These are phyloP conservation scores for Ceratocystis albifundus DNA, from an alignment of 2,329 filamentous ascomycete species.

Conservation along the genomic window DNA sequence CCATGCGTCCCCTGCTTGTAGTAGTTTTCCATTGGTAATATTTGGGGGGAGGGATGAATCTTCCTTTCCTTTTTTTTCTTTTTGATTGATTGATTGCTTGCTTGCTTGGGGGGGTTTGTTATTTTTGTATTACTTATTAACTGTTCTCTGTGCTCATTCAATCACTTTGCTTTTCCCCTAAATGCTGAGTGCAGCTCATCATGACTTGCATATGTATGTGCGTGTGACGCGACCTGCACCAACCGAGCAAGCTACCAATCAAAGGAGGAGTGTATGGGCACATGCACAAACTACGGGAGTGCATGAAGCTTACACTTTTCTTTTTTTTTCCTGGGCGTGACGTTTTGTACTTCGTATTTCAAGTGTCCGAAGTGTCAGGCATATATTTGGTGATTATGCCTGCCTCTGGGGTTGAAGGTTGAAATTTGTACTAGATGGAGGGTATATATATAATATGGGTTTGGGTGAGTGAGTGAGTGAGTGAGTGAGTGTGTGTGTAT, in stretches of 20 bases:
- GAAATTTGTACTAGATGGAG: too few species aligned
- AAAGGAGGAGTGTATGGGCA: background rate
- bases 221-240: background rate
- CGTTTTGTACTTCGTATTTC: background rate
- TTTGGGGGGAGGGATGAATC: too few species aligned
- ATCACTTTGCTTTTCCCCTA: background rate
- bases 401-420: background rate
- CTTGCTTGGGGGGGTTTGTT: background rate
- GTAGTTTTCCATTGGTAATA: background rate
- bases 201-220: background rate
- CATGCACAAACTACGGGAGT: background rate
- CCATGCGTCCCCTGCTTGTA: background rate
- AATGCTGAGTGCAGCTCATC: background rate
- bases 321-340: background rate
- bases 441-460: too few species aligned
- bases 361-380: background rate
- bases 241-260: background rate
- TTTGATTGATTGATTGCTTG: background rate
- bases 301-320: background rate
- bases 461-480: too few species aligned
- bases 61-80: background rate
- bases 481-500: too few species aligned
- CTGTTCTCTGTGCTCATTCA: background rate
- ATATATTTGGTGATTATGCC: background rate
- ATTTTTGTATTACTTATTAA: background rate